A percentile compares a stretch with the other conserved stretches of the same genome.
Conservation (phyloP, 2,329 filamentous ascomycete species). For the Sphaerulina musiva region DNA sequence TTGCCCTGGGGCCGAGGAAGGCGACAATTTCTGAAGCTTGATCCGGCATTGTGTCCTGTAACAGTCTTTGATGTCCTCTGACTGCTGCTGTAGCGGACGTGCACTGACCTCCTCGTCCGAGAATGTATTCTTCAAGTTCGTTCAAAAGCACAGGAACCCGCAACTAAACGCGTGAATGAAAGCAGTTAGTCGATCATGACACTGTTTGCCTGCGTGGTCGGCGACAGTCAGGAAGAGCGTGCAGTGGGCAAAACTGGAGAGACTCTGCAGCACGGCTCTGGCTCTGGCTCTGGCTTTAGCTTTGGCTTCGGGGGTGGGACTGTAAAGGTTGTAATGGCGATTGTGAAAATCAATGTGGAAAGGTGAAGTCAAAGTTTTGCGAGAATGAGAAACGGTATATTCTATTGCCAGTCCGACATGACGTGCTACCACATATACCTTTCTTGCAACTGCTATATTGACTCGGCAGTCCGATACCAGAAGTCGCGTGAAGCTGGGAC, state of each 20-base stretch:
- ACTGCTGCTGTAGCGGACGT: background rate
- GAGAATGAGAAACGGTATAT: no score
- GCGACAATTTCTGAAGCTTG: constrained; percentile 37
- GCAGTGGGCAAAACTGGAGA: background rate
- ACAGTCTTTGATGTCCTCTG: background rate
- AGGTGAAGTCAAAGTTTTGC: background rate
- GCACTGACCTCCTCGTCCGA: no score
- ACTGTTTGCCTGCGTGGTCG: background rate
- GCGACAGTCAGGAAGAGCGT: background rate
- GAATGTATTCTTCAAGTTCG: no score
- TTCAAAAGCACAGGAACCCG: no score
- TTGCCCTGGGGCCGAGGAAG: constrained; percentile 58
- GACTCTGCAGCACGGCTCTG: background rate
- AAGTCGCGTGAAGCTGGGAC: background rate
- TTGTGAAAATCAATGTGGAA: background rate
- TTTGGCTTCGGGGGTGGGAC: no score
- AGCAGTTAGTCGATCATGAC: no score
- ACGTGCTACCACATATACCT: background rate
- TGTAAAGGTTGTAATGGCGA: no score
- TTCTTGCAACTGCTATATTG: background rate
- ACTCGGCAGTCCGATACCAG: background rate
- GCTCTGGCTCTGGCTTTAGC: background rate
- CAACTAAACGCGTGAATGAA: no score
- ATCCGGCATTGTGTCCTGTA: constrained; percentile 1
- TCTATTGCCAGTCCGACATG: no score